Base-by-base conservation (phyloP, 73 alveolate species). In the Paramecium primaurelia region DNA sequence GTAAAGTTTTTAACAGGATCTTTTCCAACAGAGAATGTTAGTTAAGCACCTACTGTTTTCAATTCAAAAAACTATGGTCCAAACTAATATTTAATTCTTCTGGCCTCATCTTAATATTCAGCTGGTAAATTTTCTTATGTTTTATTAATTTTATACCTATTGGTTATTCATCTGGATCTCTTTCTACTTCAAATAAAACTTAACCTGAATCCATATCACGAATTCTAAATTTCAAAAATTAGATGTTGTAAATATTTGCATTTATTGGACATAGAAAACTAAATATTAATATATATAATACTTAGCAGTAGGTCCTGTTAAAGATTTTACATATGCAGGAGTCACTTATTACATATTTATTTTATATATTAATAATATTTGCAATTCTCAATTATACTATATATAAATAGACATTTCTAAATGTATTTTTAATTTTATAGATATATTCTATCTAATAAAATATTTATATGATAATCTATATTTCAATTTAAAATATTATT, bases 51-150 rank as follows among this genome's bases (percentile, higher is more conserved):
- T 68, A 97, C 91, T 34, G 97, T 95, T 86, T 92, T 69, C 44
- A 97, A 86, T 59, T 93, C 96, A 54, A 97, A 92, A 93, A 97
- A 97, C 90, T 97, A 95, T 26, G 98, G 98, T 9, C 99, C 99
- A 38, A 97, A 93, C 64, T 97, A 98, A 92, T 97, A 97, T 88
- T 95, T 94, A 64, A 97, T 96, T 64, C 95, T 92, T 92, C 99
- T 95, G 44, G 96, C 88, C 59, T 96, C 96, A 86, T 95, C 97
- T 51, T 96, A 94, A n/a, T 86, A 88, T 49, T 92, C 97, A 9
- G 10, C 58, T 4, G 86, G 89, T 32, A 92, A 32, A 7, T 75
- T 75, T 59, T 95, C 88, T 86, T 85, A 42, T 22, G 51, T 64
- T 86, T 26, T 2, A 60, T 6, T 6, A 77, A 36, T 8, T 59